Evolutionary conservation across 805 yeast species (phyloP), one percentile per base, ranked within the genome.

Genomic region (Wickerhamiella spandovensis): DNA sequence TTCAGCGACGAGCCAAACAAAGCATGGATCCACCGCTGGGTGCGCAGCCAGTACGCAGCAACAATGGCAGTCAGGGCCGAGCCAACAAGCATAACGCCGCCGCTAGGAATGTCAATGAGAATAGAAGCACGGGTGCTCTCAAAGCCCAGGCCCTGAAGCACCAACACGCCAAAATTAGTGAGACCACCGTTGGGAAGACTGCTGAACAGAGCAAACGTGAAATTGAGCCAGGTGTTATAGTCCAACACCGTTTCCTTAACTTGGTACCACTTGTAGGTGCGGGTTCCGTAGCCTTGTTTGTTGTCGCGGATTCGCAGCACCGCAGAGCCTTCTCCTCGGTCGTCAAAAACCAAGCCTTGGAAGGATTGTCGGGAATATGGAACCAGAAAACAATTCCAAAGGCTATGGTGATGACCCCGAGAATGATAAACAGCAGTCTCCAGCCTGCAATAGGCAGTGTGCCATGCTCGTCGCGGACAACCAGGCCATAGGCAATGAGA

Each of bases 251-350:
- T 74, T 59, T 79, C 82, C 21, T 60, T 63, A 43, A 77, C 65
- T 61, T 81, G 85, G 48, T 70, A 62, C 69, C 65, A 66, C 58
- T 78, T 78, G 71, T 79, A 76, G 43, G 68, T 64, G 55, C 66
- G 72, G 55, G 72, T 75, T 51, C 82, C 81, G 59, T 74, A 74
- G 46, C 84, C 85, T 55, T 73, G 81, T 56, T 72, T 76, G 64
- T 74, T 78, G 20, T 55, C 57, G 56, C 79, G 73, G 54, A 75
- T 76, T 56, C 80, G 71, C 61, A 72, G 76, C 37, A 77, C 76
- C 74, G 72, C 60, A 70, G 62, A 20, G 64, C 56, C 56, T 67
- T 72, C 58, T 76, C 83, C 50, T 70, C 69, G 17, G 68, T 72
- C 13, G 52, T 59, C 44, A 62, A 65, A 56, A 60, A 63, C 55